These are phyloP conservation scores for Alternaria brassicae DNA, from an alignment of 2,329 filamentous ascomycete genomes.

Conservation along the genomic window DNA sequence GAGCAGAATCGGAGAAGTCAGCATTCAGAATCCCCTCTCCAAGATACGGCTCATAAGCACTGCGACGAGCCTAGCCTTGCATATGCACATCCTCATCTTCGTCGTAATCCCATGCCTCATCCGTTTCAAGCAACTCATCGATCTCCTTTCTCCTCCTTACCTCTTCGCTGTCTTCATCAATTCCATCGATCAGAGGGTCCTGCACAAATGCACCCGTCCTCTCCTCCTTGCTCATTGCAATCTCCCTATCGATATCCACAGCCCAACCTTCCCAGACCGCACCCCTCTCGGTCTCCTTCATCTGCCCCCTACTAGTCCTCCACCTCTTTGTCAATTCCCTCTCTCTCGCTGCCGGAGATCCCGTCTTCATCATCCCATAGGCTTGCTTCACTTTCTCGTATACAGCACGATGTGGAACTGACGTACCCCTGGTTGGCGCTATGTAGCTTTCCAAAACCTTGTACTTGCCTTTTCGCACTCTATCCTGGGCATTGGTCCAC, in stretches of 20 bases:
- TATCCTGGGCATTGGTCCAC: constrained; percentile 24
- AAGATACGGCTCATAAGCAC: not conserved
- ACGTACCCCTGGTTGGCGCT: not conserved
- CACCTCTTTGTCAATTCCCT: constrained; percentile 43
- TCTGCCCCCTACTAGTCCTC: constrained; percentile 27
- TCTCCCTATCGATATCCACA: constrained; percentile 21
- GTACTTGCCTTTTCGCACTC: constrained; percentile 20
- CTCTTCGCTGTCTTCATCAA: constrained; percentile 10
- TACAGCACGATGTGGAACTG: constrained; percentile 18
- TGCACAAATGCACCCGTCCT: constrained; percentile 22
- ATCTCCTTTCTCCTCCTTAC: constrained; percentile 25
- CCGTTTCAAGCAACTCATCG: constrained; percentile 28
- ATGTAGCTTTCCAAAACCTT: constrained; percentile 36
- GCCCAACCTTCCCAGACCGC: constrained; percentile 47
- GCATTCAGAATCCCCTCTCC: not conserved
- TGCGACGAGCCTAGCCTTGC: not conserved
- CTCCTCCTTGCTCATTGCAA: constrained; percentile 31
- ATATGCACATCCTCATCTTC: not conserved
- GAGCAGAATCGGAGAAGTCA: not conserved
- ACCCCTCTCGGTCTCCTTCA: constrained; percentile 32
- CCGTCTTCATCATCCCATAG: constrained; percentile 24
- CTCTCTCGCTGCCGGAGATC: constrained; percentile 22
- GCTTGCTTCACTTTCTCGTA: constrained; percentile 33
- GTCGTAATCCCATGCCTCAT: constrained; percentile 13
- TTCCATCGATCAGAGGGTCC: constrained; percentile 5